Percentiles rank a stretch among this genome's conserved stretches.
Evolutionary conservation across 805 yeast genomes (phyloP).

Genomic region (Candida takata): DNA sequence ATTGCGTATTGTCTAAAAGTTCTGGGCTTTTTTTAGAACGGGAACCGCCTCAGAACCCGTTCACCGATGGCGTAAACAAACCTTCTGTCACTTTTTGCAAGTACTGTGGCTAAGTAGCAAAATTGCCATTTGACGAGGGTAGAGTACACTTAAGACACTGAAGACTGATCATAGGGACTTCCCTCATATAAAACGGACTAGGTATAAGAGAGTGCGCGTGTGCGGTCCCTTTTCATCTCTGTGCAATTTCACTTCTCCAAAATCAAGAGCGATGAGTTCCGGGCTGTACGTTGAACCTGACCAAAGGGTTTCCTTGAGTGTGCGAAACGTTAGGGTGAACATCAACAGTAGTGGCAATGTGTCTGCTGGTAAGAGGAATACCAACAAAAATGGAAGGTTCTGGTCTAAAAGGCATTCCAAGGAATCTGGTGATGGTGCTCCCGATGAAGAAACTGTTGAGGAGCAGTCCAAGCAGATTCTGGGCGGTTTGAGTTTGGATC

Average conservation of each 20-base stretch:
- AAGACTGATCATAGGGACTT: no score
- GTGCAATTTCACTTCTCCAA: background rate
- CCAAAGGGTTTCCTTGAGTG: slow-evolving; percentile 7
- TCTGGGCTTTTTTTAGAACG: no score
- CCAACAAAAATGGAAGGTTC: slow-evolving; percentile 1
- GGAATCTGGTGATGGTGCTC: background rate
- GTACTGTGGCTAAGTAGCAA: no score
- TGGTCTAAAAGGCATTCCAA: background rate
- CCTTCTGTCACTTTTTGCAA: no score
- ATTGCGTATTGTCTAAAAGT: no score
- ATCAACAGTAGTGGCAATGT: slow-evolving; percentile 3
- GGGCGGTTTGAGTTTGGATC: slow-evolving; percentile 47
- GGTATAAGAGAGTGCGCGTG: no score
- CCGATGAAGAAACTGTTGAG: background rate
- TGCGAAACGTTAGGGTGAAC: slow-evolving; percentile 9
- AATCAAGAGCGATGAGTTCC: background rate
- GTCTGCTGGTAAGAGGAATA: background rate
- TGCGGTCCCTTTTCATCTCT: no score
- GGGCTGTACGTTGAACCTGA: slow-evolving; percentile 1
- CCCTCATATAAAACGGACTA: no score
- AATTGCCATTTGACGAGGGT: no score
- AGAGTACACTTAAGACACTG: no score
- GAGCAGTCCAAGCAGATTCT: slow-evolving; percentile 31
- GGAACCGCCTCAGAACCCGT: no score
- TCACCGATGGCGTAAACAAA: no score